Evolutionary conservation across 192 early-diverging fungal genomes (phyloP).

Genomic region (Backusella sp.): DNA sequence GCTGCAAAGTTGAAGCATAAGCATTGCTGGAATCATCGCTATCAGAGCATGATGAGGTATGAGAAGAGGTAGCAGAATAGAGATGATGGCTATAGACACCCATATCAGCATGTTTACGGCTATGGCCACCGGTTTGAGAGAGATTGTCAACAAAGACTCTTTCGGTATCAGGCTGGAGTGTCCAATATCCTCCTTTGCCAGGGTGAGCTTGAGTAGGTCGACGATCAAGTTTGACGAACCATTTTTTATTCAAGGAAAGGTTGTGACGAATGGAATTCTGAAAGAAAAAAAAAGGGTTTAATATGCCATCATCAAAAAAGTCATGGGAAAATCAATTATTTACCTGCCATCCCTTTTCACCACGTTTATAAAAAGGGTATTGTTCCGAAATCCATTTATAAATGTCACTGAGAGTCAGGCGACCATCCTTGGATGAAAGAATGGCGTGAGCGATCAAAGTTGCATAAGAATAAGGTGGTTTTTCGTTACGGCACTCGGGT

Average conservation of each 20-base stretch:
- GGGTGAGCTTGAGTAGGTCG: slow-evolving; percentile 56
- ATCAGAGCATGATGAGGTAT: neutral
- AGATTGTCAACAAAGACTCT: slow-evolving; percentile 32
- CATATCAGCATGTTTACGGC: slow-evolving; percentile 26
- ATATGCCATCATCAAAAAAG: neutral
- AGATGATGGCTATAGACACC: slow-evolving; percentile 6
- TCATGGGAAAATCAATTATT: neutral
- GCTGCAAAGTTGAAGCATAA: neutral
- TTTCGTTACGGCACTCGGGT: slow-evolving; percentile 20
- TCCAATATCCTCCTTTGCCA: slow-evolving; percentile 72
- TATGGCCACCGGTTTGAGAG: slow-evolving; percentile 26
- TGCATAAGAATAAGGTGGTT: slow-evolving; percentile 82
- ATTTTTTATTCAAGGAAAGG: slow-evolving; percentile 74
- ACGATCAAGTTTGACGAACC: slow-evolving; percentile 74
- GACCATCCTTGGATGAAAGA: slow-evolving; percentile 48
- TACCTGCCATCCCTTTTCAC: slow-evolving; percentile 76
- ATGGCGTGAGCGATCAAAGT: slow-evolving; percentile 82
- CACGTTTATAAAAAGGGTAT: slow-evolving; percentile 70
- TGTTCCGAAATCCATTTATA: slow-evolving; percentile 75
- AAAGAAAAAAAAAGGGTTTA: neutral
- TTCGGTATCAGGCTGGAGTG: slow-evolving; percentile 35
- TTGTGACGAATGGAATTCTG: slow-evolving; percentile 91
- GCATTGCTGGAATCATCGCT: neutral
- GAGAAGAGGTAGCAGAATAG: neutral
- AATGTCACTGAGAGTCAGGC: slow-evolving; percentile 79